Evolutionary conservation across 805 yeast genomes (phyloP).

Genomic region (Metschnikowia proteae): DNA sequence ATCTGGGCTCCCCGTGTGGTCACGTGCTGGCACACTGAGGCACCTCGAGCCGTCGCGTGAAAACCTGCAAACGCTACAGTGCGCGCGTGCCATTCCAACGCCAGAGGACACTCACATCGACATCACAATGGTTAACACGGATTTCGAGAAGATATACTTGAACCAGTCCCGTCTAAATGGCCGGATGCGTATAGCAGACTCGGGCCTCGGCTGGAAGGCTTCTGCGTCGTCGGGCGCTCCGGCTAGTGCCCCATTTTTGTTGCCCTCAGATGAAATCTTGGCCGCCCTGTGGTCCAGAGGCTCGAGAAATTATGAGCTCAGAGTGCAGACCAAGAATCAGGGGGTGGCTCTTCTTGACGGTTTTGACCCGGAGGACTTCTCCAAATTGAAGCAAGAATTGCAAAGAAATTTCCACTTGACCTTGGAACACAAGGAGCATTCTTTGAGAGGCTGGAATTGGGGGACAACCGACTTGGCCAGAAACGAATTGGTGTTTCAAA

Average conservation of each 20-base stretch:
- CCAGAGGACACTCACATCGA: not conserved
- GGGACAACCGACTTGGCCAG: conserved; percentile 91
- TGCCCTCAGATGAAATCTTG: conserved; percentile 82
- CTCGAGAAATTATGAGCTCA: conserved; percentile 82
- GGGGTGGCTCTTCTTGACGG: conserved; percentile 91
- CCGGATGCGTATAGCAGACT: conserved; percentile 88
- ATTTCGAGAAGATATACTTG: conserved; percentile 85
- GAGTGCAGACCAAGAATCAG: conserved; percentile 82
- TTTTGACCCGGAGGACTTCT: conserved; percentile 80
- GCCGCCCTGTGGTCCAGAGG: conserved; percentile 91
- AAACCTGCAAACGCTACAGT: not conserved
- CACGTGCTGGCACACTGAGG: too few relatives aligned
- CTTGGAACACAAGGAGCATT: conserved; percentile 84
- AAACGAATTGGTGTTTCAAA: conserved; percentile 81
- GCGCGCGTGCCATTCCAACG: not conserved
- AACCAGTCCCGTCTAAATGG: conserved; percentile 84
- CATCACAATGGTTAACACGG: conserved; percentile 47
- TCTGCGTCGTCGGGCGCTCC: conserved; percentile 47
- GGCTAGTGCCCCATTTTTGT: conserved; percentile 65
- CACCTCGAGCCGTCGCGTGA: not conserved
- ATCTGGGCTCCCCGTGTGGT: too few relatives aligned
- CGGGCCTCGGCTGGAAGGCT: conserved; percentile 96
- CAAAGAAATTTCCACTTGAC: conserved; percentile 69
- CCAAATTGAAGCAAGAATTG: conserved; percentile 75
- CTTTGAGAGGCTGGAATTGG: conserved; percentile 99